Evolutionary conservation across 192 early-diverging fungal genomes (phyloP).

Genomic region (Globomyces pollinis-pini): DNA sequence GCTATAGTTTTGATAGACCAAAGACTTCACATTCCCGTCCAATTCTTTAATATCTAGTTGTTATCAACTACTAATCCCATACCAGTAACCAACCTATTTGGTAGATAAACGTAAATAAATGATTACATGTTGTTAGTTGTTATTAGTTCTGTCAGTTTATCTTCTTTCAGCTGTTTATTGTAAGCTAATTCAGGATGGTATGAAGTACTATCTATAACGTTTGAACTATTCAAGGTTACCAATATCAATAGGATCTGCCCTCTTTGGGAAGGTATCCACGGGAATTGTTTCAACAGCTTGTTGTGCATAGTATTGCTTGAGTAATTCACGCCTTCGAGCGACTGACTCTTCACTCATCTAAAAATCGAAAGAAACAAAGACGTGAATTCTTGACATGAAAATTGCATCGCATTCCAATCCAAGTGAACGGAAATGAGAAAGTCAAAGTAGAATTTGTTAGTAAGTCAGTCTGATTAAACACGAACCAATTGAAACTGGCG

Average conservation of each 20-base stretch:
- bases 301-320: slow-evolving; percentile 33
- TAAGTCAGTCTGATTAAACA: too few relatives aligned
- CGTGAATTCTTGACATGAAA: background rate
- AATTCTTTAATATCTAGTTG: slow-evolving; percentile 81
- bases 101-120: slow-evolving; percentile 43
- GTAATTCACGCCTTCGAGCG: slow-evolving; percentile 21
- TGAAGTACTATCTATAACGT: slow-evolving; percentile 38
- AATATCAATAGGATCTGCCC: slow-evolving; percentile 60
- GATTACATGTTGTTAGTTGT: slow-evolving; percentile 66
- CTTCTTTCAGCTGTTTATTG: slow-evolving; percentile 64
- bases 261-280: slow-evolving; percentile 24
- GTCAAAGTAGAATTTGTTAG: too few relatives aligned
- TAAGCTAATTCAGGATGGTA: slow-evolving; percentile 77
- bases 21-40: slow-evolving; percentile 93
- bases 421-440: too few relatives aligned
- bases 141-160: slow-evolving; percentile 61
- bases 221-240: slow-evolving; percentile 40
- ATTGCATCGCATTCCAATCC: too few relatives aligned
- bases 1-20: slow-evolving; percentile 98
- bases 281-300: background rate
- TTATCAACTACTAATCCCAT: background rate
- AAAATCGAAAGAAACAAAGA: background rate
- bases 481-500: too few relatives aligned
- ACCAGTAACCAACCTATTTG: slow-evolving; percentile 1
- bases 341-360: slow-evolving; percentile 4